phyloP scores from a whole-genome alignment of 495 filamentous ascomycete species.

The Penicillium roqueforti region DNA sequence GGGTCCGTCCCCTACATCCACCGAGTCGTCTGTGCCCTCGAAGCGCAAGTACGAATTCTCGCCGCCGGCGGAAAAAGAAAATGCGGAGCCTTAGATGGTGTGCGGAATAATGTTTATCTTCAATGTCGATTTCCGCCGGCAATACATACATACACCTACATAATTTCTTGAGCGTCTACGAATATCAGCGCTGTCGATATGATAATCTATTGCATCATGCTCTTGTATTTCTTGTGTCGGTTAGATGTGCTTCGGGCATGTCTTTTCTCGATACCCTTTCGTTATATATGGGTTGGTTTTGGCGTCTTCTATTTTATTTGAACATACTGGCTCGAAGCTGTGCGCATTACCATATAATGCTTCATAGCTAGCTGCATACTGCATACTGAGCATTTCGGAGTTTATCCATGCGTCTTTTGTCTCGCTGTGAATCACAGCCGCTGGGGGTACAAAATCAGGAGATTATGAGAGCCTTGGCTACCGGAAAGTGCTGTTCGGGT shows the following conservation, averaged over 20 bases:
- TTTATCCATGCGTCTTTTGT: too few species aligned
- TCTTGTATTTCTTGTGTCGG: background rate
- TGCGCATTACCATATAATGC: conserved; percentile 6
- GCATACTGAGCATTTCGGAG: conserved; percentile 14
- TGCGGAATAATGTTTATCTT: conserved; percentile 10
- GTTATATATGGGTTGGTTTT: conserved; percentile 5
- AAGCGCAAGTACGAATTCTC: conserved; percentile 31
- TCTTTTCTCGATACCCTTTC: background rate
- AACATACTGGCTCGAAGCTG: background rate
- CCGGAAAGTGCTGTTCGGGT: background rate
- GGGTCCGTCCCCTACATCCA: conserved; percentile 11
- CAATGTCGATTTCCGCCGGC: conserved; percentile 4
- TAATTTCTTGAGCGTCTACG: conserved; percentile 4
- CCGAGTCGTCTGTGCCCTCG: conserved; percentile 21
- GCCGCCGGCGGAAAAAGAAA: conserved; percentile 25
- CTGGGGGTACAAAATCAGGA: too few species aligned
- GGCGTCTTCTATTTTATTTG: background rate
- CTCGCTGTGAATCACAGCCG: background rate
- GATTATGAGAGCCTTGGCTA: background rate
- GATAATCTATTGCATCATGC: conserved; percentile 11
- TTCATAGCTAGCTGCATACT: conserved; percentile 20
- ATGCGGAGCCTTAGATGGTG: conserved; percentile 26
- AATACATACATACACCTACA: conserved; percentile 1
- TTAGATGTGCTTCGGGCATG: too few species aligned
- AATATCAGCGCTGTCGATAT: background rate